Conservation (phyloP, 495 filamentous ascomycete genomes). For the Friedmanniomyces simplex region DNA sequence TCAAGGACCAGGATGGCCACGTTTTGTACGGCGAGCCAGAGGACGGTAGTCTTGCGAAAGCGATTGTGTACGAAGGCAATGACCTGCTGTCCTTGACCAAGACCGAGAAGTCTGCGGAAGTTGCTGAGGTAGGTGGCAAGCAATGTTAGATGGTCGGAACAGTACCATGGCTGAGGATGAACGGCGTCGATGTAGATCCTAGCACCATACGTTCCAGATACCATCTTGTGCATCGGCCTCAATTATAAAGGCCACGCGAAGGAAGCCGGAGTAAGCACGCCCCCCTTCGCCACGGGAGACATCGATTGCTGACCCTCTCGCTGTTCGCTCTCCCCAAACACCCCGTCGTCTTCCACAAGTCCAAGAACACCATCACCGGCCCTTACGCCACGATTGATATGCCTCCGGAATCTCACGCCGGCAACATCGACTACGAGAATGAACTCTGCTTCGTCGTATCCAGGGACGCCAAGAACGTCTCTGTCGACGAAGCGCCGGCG, state of each 20-base stretch:
- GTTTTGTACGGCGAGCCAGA: conserved; percentile 5
- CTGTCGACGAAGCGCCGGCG: conserved; percentile 23
- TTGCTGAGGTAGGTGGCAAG: background rate
- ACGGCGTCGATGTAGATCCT: conserved; percentile 2
- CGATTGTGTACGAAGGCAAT: background rate
- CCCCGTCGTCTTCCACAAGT: conserved; percentile 38
- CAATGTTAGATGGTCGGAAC: no score
- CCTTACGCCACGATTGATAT: conserved; percentile 32
- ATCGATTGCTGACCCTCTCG: background rate
- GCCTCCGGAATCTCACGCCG: conserved; percentile 23
- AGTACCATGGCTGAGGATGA: no score
- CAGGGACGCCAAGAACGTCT: conserved; percentile 30
- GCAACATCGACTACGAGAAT: conserved; percentile 12
- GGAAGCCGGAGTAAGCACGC: conserved; percentile 29
- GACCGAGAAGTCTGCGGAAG: background rate
- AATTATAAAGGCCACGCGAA: conserved; percentile 37
- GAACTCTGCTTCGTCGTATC: conserved; percentile 35
- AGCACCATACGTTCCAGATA: background rate
- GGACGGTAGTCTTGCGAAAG: background rate
- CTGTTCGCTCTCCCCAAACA: conserved; percentile 31
- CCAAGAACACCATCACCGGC: conserved; percentile 29
- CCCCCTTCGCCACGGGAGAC: background rate
- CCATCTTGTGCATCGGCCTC: conserved; percentile 36
- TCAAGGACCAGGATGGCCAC: background rate
- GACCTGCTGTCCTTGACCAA: conserved; percentile 1